phyloP scores from a whole-genome alignment of 495 filamentous ascomycete genomes.

The Podospora tetraspora region DNA sequence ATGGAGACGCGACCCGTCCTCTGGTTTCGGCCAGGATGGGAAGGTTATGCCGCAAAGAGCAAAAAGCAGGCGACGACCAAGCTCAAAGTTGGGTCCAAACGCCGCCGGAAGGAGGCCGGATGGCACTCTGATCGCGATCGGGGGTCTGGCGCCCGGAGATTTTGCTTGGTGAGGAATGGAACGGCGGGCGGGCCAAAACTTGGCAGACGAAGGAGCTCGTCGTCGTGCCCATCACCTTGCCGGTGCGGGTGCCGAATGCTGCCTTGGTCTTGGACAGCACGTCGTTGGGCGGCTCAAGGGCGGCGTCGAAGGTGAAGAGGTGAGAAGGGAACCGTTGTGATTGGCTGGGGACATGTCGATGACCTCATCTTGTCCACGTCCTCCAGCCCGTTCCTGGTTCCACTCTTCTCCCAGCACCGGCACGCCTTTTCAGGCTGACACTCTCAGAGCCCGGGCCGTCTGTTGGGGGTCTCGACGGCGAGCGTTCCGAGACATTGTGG shows the following conservation, averaged over 20 bases:
- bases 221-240: neutral
- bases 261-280: conserved; percentile 11
- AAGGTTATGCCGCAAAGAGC: neutral
- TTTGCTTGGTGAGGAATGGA: neutral
- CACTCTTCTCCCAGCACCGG: neutral
- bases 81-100: neutral
- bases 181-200: conserved; percentile 2
- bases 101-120: neutral
- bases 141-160: conserved; percentile 3
- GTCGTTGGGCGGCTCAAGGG: conserved; percentile 3
- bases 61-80: neutral
- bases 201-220: conserved; percentile 7
- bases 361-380: conserved; percentile 13
- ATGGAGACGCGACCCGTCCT: neutral
- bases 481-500: neutral
- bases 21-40: neutral
- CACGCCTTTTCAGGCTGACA: neutral
- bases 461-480: neutral
- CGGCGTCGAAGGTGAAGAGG: neutral
- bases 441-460: neutral
- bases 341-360: conserved; percentile 6
- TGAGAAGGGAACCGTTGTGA: neutral
- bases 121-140: neutral
- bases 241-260: conserved; percentile 1
- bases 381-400: neutral